These are phyloP conservation scores for Bryoglossum gracile DNA, from an alignment of 495 filamentous ascomycete genomes.

Conservation along the genomic window DNA sequence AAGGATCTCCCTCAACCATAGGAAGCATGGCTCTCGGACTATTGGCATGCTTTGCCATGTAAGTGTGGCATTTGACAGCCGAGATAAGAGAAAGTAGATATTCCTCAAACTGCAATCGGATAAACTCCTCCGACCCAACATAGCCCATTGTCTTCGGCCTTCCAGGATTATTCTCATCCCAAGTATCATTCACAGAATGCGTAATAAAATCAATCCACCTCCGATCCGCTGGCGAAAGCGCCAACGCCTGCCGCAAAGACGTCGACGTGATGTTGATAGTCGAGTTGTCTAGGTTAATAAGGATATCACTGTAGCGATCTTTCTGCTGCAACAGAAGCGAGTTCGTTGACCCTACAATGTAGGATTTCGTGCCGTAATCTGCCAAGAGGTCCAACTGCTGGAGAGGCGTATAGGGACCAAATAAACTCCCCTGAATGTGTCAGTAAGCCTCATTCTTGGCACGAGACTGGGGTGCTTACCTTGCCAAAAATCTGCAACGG, in stretches of 20 bases:
- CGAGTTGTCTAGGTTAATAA: constrained; percentile 92
- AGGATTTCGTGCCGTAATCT: constrained; percentile 91
- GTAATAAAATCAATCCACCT: constrained; percentile 96
- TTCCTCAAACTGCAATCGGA: constrained; percentile 95
- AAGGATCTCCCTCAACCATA: constrained; percentile 77
- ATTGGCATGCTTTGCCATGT: constrained; percentile 54
- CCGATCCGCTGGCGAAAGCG: constrained; percentile 78
- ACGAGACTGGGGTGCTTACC: constrained; percentile 33
- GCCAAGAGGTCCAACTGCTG: constrained; percentile 93
- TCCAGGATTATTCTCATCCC: constrained; percentile 85
- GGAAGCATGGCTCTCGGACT: constrained; percentile 53
- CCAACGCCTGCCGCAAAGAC: constrained; percentile 68
- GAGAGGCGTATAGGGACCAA: constrained; percentile 92
- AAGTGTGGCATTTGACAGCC: constrained; percentile 80
- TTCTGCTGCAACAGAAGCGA: constrained; percentile 87
- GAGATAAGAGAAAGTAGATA: constrained; percentile 88
- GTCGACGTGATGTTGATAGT: constrained; percentile 76
- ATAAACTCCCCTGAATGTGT: constrained; percentile 67
- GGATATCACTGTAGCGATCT: constrained; percentile 94
- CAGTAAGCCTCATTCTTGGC: neutral
- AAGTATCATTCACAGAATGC: constrained; percentile 88
- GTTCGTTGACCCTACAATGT: constrained; percentile 95
- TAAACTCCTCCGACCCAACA: constrained; percentile 95
- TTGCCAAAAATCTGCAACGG: constrained; percentile 95
- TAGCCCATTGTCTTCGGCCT: constrained; percentile 92